These are phyloP conservation scores for Fusarium veterinarium DNA, from an alignment of 2,329 filamentous ascomycete genomes.

Conservation along the genomic window DNA sequence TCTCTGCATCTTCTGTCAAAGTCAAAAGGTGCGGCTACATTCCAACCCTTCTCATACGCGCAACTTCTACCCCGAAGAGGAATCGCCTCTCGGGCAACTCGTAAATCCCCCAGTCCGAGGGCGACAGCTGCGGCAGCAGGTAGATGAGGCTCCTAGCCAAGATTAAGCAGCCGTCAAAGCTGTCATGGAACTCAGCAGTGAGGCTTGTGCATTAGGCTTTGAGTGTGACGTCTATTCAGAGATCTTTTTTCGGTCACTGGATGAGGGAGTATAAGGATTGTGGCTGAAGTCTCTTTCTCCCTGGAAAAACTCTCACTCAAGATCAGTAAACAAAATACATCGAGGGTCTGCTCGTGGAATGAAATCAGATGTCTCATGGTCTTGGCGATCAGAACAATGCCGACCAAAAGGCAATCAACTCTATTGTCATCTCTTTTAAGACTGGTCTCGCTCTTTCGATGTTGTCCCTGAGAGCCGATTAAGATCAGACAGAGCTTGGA, in stretches of 20 bases:
- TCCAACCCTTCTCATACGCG: constrained; percentile 5
- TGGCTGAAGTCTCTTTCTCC: constrained; percentile 32
- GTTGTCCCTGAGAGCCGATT: neutral
- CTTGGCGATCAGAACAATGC: constrained; percentile 15
- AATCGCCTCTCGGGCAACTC: neutral
- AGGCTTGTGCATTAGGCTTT: neutral
- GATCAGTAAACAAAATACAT: constrained; percentile 5
- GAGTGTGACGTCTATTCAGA: constrained; percentile 11
- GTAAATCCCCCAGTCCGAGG: neutral
- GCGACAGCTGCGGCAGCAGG: neutral
- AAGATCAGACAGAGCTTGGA: neutral
- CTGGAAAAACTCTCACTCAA: constrained; percentile 1
- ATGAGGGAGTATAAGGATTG: constrained; percentile 1
- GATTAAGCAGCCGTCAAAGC: constrained; percentile 8
- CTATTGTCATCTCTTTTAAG: constrained; percentile 5
- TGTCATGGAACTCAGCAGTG: constrained; percentile 4
- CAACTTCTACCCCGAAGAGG: constrained; percentile 1
- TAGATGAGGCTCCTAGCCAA: constrained; percentile 19
- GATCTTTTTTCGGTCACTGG: neutral
- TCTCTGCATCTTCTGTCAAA: neutral
- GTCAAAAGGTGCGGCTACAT: constrained; percentile 22
- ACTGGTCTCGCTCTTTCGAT: neutral
- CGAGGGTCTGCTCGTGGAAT: neutral
- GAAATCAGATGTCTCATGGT: neutral
- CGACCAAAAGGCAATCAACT: neutral